phyloP scores from a whole-genome alignment of 306 rosid genomes.

The Vicia villosa region DNA sequence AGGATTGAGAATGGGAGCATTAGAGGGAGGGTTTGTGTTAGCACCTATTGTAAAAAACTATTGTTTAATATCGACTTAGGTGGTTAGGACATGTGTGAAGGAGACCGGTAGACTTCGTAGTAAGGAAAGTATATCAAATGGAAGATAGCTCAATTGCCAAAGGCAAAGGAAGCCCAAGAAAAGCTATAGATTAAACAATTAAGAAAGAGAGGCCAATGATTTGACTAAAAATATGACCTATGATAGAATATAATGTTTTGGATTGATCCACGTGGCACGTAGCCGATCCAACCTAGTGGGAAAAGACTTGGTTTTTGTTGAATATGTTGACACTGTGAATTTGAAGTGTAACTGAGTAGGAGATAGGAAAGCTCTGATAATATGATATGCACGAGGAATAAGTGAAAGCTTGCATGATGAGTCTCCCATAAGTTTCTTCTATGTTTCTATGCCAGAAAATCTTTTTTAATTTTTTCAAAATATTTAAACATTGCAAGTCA shows the following conservation, averaged over 20 bases:
- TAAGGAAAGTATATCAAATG: background rate
- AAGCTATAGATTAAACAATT: background rate
- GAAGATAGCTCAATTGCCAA: background rate
- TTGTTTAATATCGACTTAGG: background rate
- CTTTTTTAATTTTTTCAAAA: background rate
- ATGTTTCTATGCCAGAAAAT: slow-evolving; percentile 13
- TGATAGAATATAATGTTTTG: background rate
- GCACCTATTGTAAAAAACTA: background rate
- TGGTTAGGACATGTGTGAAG: background rate
- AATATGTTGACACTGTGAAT: slow-evolving; percentile 3
- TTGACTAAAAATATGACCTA: background rate
- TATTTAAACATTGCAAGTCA: background rate
- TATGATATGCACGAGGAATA: background rate
- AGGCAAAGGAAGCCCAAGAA: background rate
- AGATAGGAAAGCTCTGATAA: background rate
- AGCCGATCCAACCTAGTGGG: background rate
- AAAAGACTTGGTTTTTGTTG: background rate
- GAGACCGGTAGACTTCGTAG: background rate
- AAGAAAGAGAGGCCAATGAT: background rate
- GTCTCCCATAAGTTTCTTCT: background rate
- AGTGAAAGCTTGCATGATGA: background rate
- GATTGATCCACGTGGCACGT: background rate
- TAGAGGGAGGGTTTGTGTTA: background rate
- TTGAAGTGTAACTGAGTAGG: background rate
- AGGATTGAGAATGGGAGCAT: background rate